Conservation (phyloP, 2,329 filamentous ascomycete genomes). For the Xylariaceae sp. region DNA sequence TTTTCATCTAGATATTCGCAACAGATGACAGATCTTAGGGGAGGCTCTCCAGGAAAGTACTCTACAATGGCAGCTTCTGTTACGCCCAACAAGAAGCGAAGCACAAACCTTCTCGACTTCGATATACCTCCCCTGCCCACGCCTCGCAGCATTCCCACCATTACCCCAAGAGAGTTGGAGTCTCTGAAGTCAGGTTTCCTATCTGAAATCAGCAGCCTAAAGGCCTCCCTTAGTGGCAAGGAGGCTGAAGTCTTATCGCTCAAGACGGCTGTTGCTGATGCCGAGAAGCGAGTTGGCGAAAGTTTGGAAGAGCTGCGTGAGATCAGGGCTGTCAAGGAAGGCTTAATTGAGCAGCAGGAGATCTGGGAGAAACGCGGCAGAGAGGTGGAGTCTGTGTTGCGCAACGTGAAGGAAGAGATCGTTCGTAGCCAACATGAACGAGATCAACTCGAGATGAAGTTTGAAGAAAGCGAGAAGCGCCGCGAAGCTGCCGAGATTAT, state of each 20-base stretch:
- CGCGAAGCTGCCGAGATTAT: constrained; percentile 70
- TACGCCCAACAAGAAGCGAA: constrained; percentile 49
- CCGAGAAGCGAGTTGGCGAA: constrained; percentile 86
- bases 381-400: constrained; percentile 79
- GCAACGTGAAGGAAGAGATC: constrained; percentile 77
- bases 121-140: constrained; percentile 93
- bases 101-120: constrained; percentile 76
- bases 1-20: constrained; percentile 28
- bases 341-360: constrained; percentile 68
- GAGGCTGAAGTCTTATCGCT: constrained; percentile 87
- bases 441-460: constrained; percentile 69
- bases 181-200: constrained; percentile 85
- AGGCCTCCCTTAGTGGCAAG: constrained; percentile 84
- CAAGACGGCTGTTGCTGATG: constrained; percentile 82
- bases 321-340: constrained; percentile 65
- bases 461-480: constrained; percentile 73
- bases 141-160: constrained; percentile 81
- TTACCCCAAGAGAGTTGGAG: constrained; percentile 89
- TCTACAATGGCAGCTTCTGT: constrained; percentile 28
- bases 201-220: constrained; percentile 91
- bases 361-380: constrained; percentile 80
- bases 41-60: constrained; percentile 44
- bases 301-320: constrained; percentile 80
- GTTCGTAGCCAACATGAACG: constrained; percentile 72
- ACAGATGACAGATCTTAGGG: constrained; percentile 40